A percentile compares a stretch with the other conserved stretches of the same genome.
Conservation (phyloP, 495 filamentous ascomycete species). For the Daldinia decipiens region DNA sequence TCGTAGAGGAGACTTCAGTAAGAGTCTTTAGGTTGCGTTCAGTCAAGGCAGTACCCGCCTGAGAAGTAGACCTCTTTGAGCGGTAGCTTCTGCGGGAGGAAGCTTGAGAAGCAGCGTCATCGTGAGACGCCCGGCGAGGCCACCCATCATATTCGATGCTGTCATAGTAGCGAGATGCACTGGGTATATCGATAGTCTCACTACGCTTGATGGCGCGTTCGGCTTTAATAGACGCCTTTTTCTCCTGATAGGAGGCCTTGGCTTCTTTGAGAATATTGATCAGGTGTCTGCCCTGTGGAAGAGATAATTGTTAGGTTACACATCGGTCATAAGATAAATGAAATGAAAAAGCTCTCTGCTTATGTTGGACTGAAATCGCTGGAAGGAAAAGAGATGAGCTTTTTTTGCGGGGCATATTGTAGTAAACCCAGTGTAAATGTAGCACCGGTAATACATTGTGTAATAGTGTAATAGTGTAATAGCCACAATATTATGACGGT, state of each 20-base stretch:
- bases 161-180: conserved; percentile 43
- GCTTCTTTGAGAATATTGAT: conserved; percentile 89
- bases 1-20: conserved; percentile 55
- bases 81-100: conserved; percentile 51
- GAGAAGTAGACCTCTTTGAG: conserved; percentile 46
- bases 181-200: conserved; percentile 55
- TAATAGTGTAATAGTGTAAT: neutral
- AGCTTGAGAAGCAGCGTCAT: conserved; percentile 52
- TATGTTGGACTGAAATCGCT: neutral
- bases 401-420: conserved; percentile 42
- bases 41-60: conserved; percentile 52
- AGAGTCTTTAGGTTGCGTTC: conserved; percentile 55
- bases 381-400: neutral
- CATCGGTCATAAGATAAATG: neutral
- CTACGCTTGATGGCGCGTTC: conserved; percentile 61
- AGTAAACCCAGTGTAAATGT: conserved; percentile 15
- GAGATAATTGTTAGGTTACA: conserved; percentile 26
- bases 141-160: conserved; percentile 35
- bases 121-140: conserved; percentile 48
- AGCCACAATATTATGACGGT: neutral
- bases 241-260: conserved; percentile 82
- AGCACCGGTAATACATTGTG: neutral
- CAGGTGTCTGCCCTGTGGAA: conserved; percentile 81
- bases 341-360: neutral
- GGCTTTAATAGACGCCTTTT: conserved; percentile 78